These are phyloP conservation scores for Calonectria leucothoes DNA, from an alignment of 2,329 filamentous ascomycete species.

Conservation along the genomic window DNA sequence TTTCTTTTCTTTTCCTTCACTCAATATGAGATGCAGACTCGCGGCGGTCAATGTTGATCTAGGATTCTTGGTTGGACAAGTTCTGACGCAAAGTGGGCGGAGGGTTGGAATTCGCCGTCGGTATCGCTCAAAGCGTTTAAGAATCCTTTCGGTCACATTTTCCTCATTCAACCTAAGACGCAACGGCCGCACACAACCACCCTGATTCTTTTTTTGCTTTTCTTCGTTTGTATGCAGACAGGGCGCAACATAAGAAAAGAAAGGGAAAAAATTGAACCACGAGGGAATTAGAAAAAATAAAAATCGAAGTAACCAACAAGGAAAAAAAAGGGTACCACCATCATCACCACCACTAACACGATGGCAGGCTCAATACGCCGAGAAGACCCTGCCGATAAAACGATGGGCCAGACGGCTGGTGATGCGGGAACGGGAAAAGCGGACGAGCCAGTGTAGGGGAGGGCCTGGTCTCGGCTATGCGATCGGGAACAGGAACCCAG, in stretches of 20 bases:
- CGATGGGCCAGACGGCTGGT: background rate
- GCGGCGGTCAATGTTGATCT: background rate
- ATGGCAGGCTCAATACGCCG: background rate
- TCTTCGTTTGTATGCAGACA: background rate
- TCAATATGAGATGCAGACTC: background rate
- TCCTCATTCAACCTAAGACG: slow-evolving; percentile 5
- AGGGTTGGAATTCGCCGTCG: background rate
- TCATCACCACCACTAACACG: background rate
- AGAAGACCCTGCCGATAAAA: slow-evolving; percentile 1
- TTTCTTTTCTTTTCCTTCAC: background rate
- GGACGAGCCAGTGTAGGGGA: background rate
- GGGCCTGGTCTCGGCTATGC: slow-evolving; percentile 14
- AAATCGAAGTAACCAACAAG: background rate
- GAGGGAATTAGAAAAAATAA: background rate
- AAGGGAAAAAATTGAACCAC: background rate
- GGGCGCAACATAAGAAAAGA: background rate
- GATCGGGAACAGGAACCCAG: slow-evolving; percentile 16
- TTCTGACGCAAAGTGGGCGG: background rate
- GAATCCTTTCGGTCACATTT: slow-evolving; percentile 6
- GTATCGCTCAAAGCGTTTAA: background rate
- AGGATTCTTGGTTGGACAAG: background rate
- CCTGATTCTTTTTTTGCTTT: background rate
- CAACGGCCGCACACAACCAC: background rate
- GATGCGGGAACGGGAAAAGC: slow-evolving; percentile 1
- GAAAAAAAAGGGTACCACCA: background rate